A percentile compares a stretch with the other conserved stretches of the same genome.
These are phyloP conservation scores for Ophiosphaerella herpotricha DNA, from an alignment of 2,329 filamentous ascomycete species.

Conservation along the genomic window DNA sequence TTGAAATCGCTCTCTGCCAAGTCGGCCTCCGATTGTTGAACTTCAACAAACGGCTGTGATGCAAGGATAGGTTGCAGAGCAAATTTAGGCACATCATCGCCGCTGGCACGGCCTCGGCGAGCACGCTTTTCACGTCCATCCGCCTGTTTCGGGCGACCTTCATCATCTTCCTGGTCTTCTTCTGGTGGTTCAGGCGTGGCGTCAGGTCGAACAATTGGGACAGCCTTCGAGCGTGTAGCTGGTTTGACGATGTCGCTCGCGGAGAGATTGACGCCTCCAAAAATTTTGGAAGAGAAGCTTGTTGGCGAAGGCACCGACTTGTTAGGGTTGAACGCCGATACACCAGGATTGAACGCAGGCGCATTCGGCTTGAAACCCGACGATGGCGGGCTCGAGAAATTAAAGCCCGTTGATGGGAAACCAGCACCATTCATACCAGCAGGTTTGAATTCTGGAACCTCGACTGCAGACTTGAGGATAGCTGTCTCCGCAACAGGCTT, in stretches of 20 bases:
- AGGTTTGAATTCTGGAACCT: slow-evolving; percentile 19
- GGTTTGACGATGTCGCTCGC: slow-evolving; percentile 67
- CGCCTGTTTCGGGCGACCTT: slow-evolving; percentile 65
- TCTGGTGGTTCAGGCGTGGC: slow-evolving; percentile 32
- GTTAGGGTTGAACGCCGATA: slow-evolving; percentile 28
- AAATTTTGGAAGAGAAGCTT: slow-evolving; percentile 41
- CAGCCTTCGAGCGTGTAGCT: slow-evolving; percentile 75
- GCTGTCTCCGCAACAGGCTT: slow-evolving; percentile 26
- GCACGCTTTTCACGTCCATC: slow-evolving; percentile 77
- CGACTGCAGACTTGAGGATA: slow-evolving; percentile 30
- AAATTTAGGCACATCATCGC: slow-evolving; percentile 76
- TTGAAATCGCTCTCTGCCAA: slow-evolving; percentile 26
- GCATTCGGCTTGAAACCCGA: slow-evolving; percentile 63
- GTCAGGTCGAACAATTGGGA: slow-evolving; percentile 76
- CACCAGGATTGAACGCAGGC: slow-evolving; percentile 65
- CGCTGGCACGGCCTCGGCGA: slow-evolving; percentile 66
- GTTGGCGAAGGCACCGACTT: slow-evolving; percentile 29
- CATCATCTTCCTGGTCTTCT: slow-evolving; percentile 57
- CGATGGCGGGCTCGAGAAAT: slow-evolving; percentile 29
- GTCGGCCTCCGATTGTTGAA: slow-evolving; percentile 29
- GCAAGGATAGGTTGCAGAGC: slow-evolving; percentile 56
- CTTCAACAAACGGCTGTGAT: slow-evolving; percentile 39
- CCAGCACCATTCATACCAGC: slow-evolving; percentile 13
- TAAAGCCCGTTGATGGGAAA: slow-evolving; percentile 25
- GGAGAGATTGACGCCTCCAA: slow-evolving; percentile 56